Evolutionary conservation across 1,139 yeast genomes (phyloP).

Genomic region (Kluyveromyces marxianus): DNA sequence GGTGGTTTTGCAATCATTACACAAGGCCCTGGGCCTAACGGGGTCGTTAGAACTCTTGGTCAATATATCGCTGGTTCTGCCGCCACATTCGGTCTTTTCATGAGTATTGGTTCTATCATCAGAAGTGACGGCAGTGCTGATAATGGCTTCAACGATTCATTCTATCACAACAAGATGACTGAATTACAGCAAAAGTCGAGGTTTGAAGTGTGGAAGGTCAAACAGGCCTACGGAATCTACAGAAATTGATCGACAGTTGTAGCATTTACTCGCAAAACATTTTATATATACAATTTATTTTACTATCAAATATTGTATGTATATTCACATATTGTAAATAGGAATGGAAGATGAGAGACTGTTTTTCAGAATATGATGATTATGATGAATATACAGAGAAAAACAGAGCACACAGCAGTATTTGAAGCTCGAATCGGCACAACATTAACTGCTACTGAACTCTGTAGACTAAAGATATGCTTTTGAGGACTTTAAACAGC

Average conservation of each 20-base stretch:
- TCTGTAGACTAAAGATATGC: no score
- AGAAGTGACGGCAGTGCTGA: constrained; percentile 52
- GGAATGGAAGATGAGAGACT: neutral
- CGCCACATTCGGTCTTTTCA: constrained; percentile 90
- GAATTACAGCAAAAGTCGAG: constrained; percentile 27
- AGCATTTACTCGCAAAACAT: neutral
- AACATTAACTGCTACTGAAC: no score
- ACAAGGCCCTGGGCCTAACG: constrained; percentile 97
- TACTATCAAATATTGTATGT: neutral
- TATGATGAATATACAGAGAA: neutral
- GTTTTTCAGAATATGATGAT: neutral
- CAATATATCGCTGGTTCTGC: constrained; percentile 96
- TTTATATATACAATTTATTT: neutral
- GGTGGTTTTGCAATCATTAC: constrained; percentile 90
- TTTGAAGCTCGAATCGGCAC: no score
- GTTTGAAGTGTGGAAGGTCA: constrained; percentile 27
- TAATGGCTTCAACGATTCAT: constrained; percentile 7
- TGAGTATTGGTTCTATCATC: constrained; percentile 91
- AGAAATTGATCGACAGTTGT: constrained; percentile 11
- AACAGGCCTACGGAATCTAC: constrained; percentile 21
- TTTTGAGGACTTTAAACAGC: no score
- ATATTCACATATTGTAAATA: constrained; percentile 1
- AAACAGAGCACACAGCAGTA: neutral
- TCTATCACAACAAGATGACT: constrained; percentile 1
- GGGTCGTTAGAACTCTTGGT: constrained; percentile 92